A percentile compares a stretch with the other conserved stretches of the same genome.
Conservation (phyloP, 1,284 basidiomycete genomes). For the Ganoderma meredithae region DNA sequence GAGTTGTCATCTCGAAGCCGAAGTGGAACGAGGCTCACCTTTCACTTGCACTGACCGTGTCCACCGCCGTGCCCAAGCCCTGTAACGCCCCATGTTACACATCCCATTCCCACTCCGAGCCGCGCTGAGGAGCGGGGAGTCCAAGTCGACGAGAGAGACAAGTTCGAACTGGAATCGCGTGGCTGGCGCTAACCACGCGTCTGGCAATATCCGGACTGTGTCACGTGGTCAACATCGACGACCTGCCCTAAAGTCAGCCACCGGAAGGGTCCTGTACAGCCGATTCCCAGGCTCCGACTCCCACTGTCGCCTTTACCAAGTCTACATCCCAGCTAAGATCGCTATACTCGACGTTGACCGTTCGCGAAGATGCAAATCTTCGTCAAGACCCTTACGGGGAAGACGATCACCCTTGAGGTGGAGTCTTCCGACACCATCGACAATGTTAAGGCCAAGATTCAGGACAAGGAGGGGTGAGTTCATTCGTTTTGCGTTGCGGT, state of each 20-base stretch:
- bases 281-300: conserved; percentile 42
- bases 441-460: conserved; percentile 92
- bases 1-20: conserved; percentile 51
- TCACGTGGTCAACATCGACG: conserved; percentile 22
- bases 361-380: conserved; percentile 85
- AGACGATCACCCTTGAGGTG: conserved; percentile 99
- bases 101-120: neutral
- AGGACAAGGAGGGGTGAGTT: conserved; percentile 88
- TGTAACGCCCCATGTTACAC: no score
- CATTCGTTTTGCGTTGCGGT: neutral
- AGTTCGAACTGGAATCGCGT: neutral
- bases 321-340: conserved; percentile 30
- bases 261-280: conserved; percentile 52
- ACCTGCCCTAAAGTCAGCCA: conserved; percentile 54
- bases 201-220: neutral
- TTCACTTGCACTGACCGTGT: neutral
- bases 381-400: conserved; percentile 96
- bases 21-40: conserved; percentile 8
- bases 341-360: conserved; percentile 37
- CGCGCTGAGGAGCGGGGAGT: neutral
- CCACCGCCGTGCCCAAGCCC: neutral
- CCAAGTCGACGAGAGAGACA: neutral
- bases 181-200: conserved; percentile 14
- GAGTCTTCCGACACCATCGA: conserved; percentile 96
- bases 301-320: conserved; percentile 37